Evolutionary conservation across 805 yeast genomes (phyloP), one percentile per base, ranked within the genome.

Genomic region (Wickerhamiella brachini): DNA sequence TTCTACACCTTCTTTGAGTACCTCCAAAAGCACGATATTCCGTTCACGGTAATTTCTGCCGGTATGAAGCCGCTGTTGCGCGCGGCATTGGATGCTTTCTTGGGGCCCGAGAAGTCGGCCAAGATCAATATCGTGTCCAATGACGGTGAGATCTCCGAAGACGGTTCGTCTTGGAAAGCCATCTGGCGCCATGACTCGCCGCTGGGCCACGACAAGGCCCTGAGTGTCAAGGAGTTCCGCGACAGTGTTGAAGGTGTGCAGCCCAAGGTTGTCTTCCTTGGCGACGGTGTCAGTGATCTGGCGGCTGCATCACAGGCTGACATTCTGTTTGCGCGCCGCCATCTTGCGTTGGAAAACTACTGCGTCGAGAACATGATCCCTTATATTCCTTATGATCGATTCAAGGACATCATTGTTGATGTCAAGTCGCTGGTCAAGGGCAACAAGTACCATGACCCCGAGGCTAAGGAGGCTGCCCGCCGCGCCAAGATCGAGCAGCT

Each of bases 271-370:
- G 65, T 65, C 12, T 78, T 79, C 31, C 68, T 79, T 53, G 83
- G 83, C 9, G 75, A 77, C 41, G 84, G 84, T 5, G 74, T 78
- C 26, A 70, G 71, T n/a, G 74, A 70, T 50, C 59, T 70, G 29
- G 71, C 74, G 9, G 74, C 74, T 12, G 74, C 74, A 4, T 59
- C 66, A 21, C 69, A 69, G 57, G 73, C 74, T 6, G 74, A 70
- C 48, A 67, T 70, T 41, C 58, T 70, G 49, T 70, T 71, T 57
- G 74, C 74, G 23, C 68, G 74, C 51, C 62, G 62, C 31, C 73
- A 73, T 15, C 64, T 68, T 45, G 63, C 65, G 26, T 62, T 70
- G 24, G 74, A 70, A 60, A 59, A 66, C 54, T 70, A 67, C 63
- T 70, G 74, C 57, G 52, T 63, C 45, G 65, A 67, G 56, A 65